A percentile compares a stretch with the other conserved stretches of the same genome.
These are phyloP conservation scores for Apiospora sp. DNA, from an alignment of 2,329 filamentous ascomycete species.

Conservation along the genomic window DNA sequence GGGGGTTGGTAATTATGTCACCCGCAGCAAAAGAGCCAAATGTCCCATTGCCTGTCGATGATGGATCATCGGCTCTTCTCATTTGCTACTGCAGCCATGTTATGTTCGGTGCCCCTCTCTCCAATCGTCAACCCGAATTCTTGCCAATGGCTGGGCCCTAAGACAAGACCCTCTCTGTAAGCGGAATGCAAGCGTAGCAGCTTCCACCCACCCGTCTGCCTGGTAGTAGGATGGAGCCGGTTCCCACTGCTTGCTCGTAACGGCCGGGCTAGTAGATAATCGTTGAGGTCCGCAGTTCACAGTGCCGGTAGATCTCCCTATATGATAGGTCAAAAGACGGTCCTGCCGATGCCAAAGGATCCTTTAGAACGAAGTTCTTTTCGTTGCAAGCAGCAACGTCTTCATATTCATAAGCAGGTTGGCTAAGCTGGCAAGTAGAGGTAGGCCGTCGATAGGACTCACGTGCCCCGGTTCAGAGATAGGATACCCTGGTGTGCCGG, in stretches of 20 bases:
- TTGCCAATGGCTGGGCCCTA: not conserved
- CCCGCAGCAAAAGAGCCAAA: not conserved
- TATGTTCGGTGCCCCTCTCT: not conserved
- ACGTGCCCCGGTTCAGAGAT: conserved; percentile 6
- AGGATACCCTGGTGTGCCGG: not conserved
- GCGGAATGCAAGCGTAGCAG: conserved; percentile 10
- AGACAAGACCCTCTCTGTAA: conserved; percentile 4
- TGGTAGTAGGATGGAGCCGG: conserved; percentile 3
- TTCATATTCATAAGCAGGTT: not conserved
- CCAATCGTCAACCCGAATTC: not conserved
- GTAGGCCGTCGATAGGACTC: not conserved
- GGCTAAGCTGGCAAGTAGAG: not conserved
- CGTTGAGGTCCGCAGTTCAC: not conserved
- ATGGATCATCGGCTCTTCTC: conserved; percentile 5
- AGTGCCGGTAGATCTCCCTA: not conserved
- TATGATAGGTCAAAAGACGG: not conserved
- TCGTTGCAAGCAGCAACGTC: not conserved
- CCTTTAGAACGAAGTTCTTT: not conserved
- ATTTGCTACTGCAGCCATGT: not conserved
- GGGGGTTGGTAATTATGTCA: not conserved
- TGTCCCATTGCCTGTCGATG: not conserved
- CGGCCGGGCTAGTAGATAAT: not conserved
- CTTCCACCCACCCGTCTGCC: not conserved
- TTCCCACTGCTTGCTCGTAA: not conserved
- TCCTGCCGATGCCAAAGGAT: not conserved